These are phyloP conservation scores for Leccinum subrobustum DNA, from an alignment of 1,284 basidiomycete species.

Conservation along the genomic window DNA sequence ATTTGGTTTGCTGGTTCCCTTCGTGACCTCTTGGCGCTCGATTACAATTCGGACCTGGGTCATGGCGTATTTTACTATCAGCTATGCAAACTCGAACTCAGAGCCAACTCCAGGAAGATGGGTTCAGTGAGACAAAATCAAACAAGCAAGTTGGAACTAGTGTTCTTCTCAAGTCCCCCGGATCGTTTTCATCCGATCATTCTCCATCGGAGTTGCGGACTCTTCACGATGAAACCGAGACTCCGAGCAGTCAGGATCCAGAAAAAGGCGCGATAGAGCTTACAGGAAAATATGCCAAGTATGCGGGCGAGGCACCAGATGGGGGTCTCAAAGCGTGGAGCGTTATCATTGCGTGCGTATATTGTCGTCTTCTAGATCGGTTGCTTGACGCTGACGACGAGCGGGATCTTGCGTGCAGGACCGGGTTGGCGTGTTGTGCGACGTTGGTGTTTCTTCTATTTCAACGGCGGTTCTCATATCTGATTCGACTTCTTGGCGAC, in stretches of 20 bases:
- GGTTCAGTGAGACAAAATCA: not conserved
- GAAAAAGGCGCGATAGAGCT: slow-evolving; percentile 13
- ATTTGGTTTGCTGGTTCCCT: not conserved
- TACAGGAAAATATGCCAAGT: slow-evolving; percentile 21
- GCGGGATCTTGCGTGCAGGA: slow-evolving; percentile 10
- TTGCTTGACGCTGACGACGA: slow-evolving; percentile 3
- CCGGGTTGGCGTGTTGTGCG: slow-evolving; percentile 18
- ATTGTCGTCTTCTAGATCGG: not conserved
- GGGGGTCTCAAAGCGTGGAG: slow-evolving; percentile 55
- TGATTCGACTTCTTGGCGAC: slow-evolving; percentile 5
- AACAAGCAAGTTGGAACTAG: not conserved
- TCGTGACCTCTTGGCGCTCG: not conserved
- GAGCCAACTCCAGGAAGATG: not conserved
- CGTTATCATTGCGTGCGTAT: slow-evolving; percentile 44
- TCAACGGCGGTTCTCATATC: slow-evolving; percentile 1
- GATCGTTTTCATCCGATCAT: not conserved
- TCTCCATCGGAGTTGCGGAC: slow-evolving; percentile 2
- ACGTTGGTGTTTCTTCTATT: slow-evolving; percentile 9
- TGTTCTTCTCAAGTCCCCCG: not conserved
- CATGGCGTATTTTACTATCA: not conserved
- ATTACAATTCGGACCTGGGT: not conserved
- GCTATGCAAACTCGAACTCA: not conserved
- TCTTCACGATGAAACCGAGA: slow-evolving; percentile 3
- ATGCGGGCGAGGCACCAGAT: slow-evolving; percentile 39
- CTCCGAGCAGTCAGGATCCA: not conserved